Conservation (phyloP, 176 grass and related monocot genomes). For the Puya raimondii region DNA sequence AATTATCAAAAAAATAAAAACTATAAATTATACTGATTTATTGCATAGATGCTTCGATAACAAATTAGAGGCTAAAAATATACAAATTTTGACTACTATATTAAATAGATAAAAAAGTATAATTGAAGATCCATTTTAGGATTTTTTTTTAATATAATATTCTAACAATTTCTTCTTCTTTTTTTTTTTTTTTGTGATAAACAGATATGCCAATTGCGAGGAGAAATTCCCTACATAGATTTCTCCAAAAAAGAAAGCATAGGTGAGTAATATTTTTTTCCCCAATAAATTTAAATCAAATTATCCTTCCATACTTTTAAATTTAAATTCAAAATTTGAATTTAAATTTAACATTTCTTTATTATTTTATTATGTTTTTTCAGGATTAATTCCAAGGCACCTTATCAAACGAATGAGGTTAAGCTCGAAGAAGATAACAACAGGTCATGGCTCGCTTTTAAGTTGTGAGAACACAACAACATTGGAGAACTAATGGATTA, state of each 20-base stretch:
- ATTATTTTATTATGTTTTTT: background rate
- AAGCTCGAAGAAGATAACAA: background rate
- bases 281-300: background rate
- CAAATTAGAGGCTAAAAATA: no score
- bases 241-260: slow-evolving; percentile 25
- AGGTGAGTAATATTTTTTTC: background rate
- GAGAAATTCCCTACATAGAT: slow-evolving; percentile 16
- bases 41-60: no score
- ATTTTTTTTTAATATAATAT: background rate
- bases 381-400: slow-evolving; percentile 13
- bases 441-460: background rate
- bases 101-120: background rate
- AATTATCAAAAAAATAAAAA: no score
- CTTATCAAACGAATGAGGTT: slow-evolving; percentile 1
- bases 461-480: no score
- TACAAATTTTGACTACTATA: no score
- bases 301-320: background rate
- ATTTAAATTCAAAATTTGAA: no score
- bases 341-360: background rate
- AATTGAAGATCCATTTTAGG: background rate
- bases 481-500: no score
- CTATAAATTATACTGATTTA: no score
- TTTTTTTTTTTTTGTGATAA: background rate
- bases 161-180: background rate
- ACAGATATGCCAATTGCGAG: slow-evolving; percentile 24